Evolutionary conservation across 495 filamentous ascomycete species (phyloP).

Genomic region (Trichoderma reesei): DNA sequence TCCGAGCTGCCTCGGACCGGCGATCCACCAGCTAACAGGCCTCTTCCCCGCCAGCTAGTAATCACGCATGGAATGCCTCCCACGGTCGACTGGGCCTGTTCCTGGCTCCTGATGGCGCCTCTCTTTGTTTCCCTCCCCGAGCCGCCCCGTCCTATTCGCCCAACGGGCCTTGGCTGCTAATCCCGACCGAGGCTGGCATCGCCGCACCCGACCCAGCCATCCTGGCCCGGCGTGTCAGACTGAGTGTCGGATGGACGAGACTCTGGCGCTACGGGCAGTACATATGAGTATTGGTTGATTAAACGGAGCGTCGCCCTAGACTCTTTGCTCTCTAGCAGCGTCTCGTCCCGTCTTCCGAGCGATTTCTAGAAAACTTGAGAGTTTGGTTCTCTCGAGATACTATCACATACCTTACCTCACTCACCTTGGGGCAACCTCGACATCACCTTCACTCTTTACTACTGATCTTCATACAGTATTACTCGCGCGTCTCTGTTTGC

Average conservation of each 20-base stretch:
- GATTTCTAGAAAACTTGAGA: too few relatives aligned
- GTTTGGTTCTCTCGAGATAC: neutral
- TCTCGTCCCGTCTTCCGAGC: too few relatives aligned
- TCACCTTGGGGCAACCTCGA: too few relatives aligned
- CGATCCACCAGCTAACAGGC: neutral
- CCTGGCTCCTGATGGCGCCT: neutral
- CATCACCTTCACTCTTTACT: neutral
- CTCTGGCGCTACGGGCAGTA: too few relatives aligned
- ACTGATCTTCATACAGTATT: too few relatives aligned
- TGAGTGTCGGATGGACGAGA: neutral
- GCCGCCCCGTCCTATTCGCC: neutral
- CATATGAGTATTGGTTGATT: too few relatives aligned
- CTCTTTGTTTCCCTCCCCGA: neutral
- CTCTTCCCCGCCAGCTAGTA: neutral
- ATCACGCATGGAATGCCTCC: neutral
- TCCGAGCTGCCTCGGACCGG: too few relatives aligned
- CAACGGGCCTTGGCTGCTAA: neutral
- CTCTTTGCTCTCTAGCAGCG: too few relatives aligned
- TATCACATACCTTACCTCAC: too few relatives aligned
- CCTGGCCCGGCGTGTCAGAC: neutral
- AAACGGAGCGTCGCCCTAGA: too few relatives aligned
- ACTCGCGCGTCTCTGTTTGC: too few relatives aligned
- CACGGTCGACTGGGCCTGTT: neutral
- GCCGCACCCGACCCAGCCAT: neutral
- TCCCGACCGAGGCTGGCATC: neutral